Percentiles rank a stretch among this genome's conserved stretches.
Evolutionary conservation across 108 stramenopile genomes (phyloP).

Genomic region (Discostella pseudostelligera): DNA sequence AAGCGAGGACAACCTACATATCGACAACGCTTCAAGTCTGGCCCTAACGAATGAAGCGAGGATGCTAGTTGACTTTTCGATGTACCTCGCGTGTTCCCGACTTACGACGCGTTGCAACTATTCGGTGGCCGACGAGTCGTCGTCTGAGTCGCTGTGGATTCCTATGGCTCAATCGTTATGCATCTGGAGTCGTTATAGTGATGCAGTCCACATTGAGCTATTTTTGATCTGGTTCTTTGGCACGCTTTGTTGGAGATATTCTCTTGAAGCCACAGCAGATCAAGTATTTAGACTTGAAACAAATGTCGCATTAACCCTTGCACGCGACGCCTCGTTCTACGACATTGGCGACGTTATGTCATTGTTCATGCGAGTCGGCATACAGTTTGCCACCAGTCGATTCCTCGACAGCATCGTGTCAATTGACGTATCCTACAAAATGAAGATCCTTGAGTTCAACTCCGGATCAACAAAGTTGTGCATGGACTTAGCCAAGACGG

Average conservation of each 20-base stretch:
- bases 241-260: constrained; percentile 5
- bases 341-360: constrained; percentile 30
- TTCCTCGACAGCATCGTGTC: constrained; percentile 10
- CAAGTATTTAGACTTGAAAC: constrained; percentile 20
- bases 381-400: constrained; percentile 20
- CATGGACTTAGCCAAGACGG: constrained; percentile 1
- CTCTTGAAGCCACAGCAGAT: background rate
- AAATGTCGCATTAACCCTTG: constrained; percentile 21
- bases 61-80: constrained; percentile 39
- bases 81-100: constrained; percentile 30
- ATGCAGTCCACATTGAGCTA: constrained; percentile 25
- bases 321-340: constrained; percentile 46
- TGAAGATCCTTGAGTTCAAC: background rate
- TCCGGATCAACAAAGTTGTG: background rate
- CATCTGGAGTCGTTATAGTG: constrained; percentile 41
- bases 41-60: constrained; percentile 33
- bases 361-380: constrained; percentile 23
- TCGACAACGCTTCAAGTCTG: constrained; percentile 1
- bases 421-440: background rate
- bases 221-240: constrained; percentile 46
- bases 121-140: background rate
- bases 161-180: constrained; percentile 31
- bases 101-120: background rate
- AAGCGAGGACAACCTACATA: background rate
- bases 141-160: constrained; percentile 28